Base-by-base conservation (phyloP, 2,329 filamentous ascomycete genomes). In the Hypoxylon sp. region DNA sequence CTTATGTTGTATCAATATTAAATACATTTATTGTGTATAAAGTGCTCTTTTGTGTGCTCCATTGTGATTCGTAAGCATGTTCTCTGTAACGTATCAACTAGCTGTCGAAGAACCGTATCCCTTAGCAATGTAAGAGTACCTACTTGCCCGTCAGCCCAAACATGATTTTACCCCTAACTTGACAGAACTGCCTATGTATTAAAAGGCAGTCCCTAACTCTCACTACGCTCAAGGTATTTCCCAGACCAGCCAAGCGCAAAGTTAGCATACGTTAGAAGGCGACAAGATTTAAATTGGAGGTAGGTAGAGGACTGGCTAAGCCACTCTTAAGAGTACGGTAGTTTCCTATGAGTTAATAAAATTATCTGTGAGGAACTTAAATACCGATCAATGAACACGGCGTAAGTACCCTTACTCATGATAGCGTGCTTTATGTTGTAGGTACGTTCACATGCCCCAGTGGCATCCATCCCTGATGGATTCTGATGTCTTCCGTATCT, bases 1-100 rank as follows among this genome's bases (percentile, higher is more conserved):
- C 39, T 44, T 69, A 52, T 65, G 65, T 57, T 52, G 60, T 64
- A 60, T 64, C 31, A 52, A 60, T 31, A 61, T 61, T 66, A 26
- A 61, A 61, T 67, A 63, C 52, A 44, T 39, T 9, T 46, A 33
- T 57, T 58, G 26, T 53, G 14, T 58, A 54, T 42, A 59, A 50
- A 19, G 14, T 42, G 6, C n/a, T 8, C n/a, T 42, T 2, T 0
- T 3, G n/a, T 19, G 1, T 1, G n/a, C 10, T 17, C 10, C 17
- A 44, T 9, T 10, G n/a, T 44, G 39, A 44, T 44, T 17, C 14
- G 5, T 17, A 1, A n/a, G 11, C 13, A 14, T 26, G 6, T 26
- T 31, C 29, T 3, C 29, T 31, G 29, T 8, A 6, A 6, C 6
- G 29, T 31, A 31, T 31, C 5, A 31, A 9, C 29, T 31, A n/a